phyloP scores from a whole-genome alignment of 2,329 filamentous ascomycete species.

The Aaosphaeria pasadenensis region DNA sequence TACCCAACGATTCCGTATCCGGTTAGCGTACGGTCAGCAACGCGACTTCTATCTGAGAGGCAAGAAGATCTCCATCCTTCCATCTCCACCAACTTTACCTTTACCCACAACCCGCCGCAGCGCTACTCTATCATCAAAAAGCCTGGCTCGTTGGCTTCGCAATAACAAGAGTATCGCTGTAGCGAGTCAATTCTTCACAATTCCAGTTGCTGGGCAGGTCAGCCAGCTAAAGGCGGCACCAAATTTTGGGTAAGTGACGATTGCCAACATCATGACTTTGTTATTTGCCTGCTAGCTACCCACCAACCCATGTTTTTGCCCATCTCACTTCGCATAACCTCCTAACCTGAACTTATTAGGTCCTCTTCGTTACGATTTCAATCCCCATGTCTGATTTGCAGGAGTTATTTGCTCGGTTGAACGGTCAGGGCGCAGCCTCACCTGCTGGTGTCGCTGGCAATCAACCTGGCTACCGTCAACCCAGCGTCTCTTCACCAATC shows the following conservation, averaged over 20 bases:
- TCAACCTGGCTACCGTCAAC: constrained; percentile 47
- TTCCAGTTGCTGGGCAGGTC: neutral
- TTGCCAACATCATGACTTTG: neutral
- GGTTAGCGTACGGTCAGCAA: too few relatives aligned
- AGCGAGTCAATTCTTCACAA: neutral
- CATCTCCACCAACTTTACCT: neutral
- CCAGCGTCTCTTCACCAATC: constrained; percentile 57
- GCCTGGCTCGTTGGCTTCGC: neutral
- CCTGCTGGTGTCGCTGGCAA: constrained; percentile 10
- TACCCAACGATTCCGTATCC: too few relatives aligned
- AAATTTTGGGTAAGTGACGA: neutral
- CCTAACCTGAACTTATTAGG: too few relatives aligned
- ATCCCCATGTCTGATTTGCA: constrained; percentile 41
- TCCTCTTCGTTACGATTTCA: too few relatives aligned
- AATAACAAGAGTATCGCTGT: neutral
- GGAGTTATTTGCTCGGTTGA: constrained; percentile 44
- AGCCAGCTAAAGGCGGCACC: neutral
- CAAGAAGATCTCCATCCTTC: too few relatives aligned
- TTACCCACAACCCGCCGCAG: neutral
- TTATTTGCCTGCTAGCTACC: neutral
- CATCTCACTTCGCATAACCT: too few relatives aligned
- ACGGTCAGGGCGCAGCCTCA: constrained; percentile 23
- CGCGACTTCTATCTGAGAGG: too few relatives aligned
- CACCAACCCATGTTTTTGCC: too few relatives aligned
- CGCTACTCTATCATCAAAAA: neutral